Conservation (phyloP, 129 eudicot genomes). For the Tanacetum coccineum region DNA sequence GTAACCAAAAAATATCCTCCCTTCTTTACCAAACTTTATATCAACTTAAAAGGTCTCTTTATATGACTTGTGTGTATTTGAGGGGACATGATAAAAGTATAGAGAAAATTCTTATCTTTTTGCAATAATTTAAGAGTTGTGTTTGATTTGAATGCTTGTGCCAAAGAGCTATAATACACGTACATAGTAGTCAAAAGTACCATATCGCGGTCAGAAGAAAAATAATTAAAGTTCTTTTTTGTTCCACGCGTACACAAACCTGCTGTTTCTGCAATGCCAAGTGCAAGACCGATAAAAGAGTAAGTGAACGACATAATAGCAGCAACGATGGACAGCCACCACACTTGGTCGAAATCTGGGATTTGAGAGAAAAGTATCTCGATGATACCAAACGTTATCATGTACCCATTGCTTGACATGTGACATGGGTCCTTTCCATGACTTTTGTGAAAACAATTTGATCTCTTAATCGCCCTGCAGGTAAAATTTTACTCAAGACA, state of each 20-base stretch:
- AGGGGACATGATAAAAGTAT: conserved; percentile 23
- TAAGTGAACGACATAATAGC: conserved; percentile 83
- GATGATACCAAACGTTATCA: conserved; percentile 61
- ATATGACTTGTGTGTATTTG: conserved; percentile 16
- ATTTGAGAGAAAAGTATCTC: conserved; percentile 65
- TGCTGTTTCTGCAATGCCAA: conserved; percentile 57
- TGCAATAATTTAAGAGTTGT: neutral
- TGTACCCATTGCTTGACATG: conserved; percentile 56
- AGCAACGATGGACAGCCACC: conserved; percentile 84
- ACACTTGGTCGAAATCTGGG: conserved; percentile 68
- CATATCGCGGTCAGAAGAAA: neutral
- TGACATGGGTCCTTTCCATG: conserved; percentile 46
- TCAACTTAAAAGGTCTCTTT: conserved; percentile 8
- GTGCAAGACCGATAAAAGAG: conserved; percentile 54
- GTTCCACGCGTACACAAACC: conserved; percentile 25
- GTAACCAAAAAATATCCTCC: conserved; percentile 13
- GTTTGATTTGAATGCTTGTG: neutral
- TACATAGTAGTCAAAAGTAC: neutral
- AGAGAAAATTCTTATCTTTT: neutral
- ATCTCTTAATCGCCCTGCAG: conserved; percentile 67
- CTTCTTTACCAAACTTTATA: conserved; percentile 10
- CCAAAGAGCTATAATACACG: neutral
- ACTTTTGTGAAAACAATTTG: conserved; percentile 64
- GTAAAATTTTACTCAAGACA: neutral
- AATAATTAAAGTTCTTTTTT: neutral